Evolutionary conservation across 169 alveolate species (phyloP).

Genomic region (Neospora caninum): DNA sequence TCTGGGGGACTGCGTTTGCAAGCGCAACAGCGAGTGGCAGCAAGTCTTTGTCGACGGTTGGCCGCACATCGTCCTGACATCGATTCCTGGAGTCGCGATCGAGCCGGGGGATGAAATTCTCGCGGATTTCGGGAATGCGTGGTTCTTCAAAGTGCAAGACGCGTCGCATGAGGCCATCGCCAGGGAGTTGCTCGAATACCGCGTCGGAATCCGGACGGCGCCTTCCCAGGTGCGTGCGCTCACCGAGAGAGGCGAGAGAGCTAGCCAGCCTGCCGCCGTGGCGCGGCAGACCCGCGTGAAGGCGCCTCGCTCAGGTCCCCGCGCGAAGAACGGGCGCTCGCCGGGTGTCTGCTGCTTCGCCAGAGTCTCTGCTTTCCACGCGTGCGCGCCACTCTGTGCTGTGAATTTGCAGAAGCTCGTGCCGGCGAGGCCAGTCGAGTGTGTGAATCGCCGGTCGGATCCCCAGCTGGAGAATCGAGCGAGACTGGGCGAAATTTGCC

Average conservation of each 20-base stretch:
- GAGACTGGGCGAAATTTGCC: conserved; percentile 64
- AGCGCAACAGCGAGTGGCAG: conserved; percentile 90
- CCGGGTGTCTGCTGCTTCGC: too few species aligned
- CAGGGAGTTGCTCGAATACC: conserved; percentile 78
- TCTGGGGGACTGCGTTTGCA: conserved; percentile 83
- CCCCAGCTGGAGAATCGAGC: conserved; percentile 56
- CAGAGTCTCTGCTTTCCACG: too few species aligned
- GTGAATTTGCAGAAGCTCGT: conserved; percentile 26
- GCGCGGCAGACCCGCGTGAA: too few species aligned
- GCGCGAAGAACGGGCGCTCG: too few species aligned
- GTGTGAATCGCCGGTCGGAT: conserved; percentile 58
- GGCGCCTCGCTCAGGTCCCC: too few species aligned
- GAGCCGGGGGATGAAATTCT: conserved; percentile 90
- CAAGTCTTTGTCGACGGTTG: conserved; percentile 80
- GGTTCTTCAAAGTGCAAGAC: conserved; percentile 89
- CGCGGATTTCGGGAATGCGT: conserved; percentile 91
- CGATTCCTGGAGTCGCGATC: conserved; percentile 79
- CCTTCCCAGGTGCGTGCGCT: not conserved
- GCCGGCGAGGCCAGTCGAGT: conserved; percentile 54
- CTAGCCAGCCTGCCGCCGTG: too few species aligned
- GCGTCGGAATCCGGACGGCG: conserved; percentile 65
- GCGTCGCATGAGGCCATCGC: conserved; percentile 78
- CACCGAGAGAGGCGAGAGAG: not conserved
- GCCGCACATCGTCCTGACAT: conserved; percentile 78
- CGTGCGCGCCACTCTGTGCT: not conserved